Evolutionary conservation across 495 filamentous ascomycete species (phyloP), one percentile per base, ranked within the genome.

Genomic region (Penicillium atrosanguineum): DNA sequence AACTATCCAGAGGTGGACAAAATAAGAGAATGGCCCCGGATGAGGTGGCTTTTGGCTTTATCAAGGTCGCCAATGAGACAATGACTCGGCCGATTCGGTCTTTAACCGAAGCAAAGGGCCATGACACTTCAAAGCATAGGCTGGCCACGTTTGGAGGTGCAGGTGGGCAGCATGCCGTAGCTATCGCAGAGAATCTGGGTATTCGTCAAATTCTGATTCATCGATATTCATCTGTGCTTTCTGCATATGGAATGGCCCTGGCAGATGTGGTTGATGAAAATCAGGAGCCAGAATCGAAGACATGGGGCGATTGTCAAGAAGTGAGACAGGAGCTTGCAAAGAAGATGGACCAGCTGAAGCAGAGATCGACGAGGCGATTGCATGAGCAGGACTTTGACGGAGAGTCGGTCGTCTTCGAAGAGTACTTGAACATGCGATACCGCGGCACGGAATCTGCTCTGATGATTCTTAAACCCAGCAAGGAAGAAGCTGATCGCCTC

Each of bases 191-290:
- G 59, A 87, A 86, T 18, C 76, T 98, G 18, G 92, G 93, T 0
- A 90, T 98, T 58, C 79, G 75, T 26, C 89, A 95, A 65, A 93
- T 96, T 34, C 73, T 98, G 4, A 79, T 98, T 14, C 94, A 97
- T 63, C 79, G 87, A 37, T 96, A 97, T 66, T 96, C 93, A 0
- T 96, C 92, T 0, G 91, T 98, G 2, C 79, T 98, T 0, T 96
- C 91, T 0, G 94, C 94, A 3, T 98, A 97, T 57, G 94, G 94
- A 15, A 97, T 98, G 93, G 91, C 91, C 3, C 69, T 98, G 20
- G 94, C 94, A 6, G 93, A 98, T 64, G 91, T 96, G 0, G 93
- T 97, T 12, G 88, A 96, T 45, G 94, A 98, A 69, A 78, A 84
- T 31, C 92, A 97, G 61, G 90, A 93, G 59, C 94, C 94, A 7